Evolutionary conservation across 495 filamentous ascomycete genomes (phyloP).

Genomic region (Annulohypoxylon nitens): DNA sequence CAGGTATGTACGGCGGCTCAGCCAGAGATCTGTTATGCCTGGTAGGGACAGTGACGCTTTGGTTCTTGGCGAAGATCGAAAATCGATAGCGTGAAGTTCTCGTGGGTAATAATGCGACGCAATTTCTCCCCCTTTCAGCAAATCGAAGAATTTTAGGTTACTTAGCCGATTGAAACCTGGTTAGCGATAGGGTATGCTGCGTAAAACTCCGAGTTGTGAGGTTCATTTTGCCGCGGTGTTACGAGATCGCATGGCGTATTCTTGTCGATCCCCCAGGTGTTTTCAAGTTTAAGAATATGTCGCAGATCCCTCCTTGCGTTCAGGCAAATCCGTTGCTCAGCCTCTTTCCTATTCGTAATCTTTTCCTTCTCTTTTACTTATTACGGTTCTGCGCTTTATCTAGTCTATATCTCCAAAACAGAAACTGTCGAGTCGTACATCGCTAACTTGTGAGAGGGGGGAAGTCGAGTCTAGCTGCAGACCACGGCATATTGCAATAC

Average conservation of each 20-base stretch:
- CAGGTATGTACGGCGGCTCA: neutral
- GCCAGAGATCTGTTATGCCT: slow-evolving; percentile 3
- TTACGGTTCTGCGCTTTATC: slow-evolving; percentile 7
- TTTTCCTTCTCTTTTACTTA: slow-evolving; percentile 1
- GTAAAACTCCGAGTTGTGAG: neutral
- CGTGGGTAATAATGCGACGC: slow-evolving; percentile 20
- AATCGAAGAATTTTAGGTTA: slow-evolving; percentile 11
- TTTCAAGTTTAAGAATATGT: slow-evolving; percentile 36
- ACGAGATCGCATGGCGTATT: slow-evolving; percentile 19
- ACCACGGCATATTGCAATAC: slow-evolving; percentile 5
- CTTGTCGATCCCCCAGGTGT: slow-evolving; percentile 32
- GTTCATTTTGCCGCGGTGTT: slow-evolving; percentile 3
- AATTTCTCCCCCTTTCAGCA: slow-evolving; percentile 13
- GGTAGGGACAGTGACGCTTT: slow-evolving; percentile 16
- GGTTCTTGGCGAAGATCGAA: slow-evolving; percentile 21
- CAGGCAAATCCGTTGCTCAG: slow-evolving; percentile 11
- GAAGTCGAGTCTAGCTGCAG: neutral
- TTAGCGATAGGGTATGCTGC: neutral
- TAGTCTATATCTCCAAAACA: slow-evolving; percentile 19
- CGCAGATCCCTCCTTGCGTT: slow-evolving; percentile 33
- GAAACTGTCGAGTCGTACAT: slow-evolving; percentile 13
- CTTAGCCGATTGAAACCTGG: neutral
- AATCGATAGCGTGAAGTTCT: slow-evolving; percentile 18
- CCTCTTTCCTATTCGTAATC: slow-evolving; percentile 21
- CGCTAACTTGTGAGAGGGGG: slow-evolving; percentile 3